phyloP scores from a whole-genome alignment of 345 rosid genomes.

The Populus davidiana region DNA sequence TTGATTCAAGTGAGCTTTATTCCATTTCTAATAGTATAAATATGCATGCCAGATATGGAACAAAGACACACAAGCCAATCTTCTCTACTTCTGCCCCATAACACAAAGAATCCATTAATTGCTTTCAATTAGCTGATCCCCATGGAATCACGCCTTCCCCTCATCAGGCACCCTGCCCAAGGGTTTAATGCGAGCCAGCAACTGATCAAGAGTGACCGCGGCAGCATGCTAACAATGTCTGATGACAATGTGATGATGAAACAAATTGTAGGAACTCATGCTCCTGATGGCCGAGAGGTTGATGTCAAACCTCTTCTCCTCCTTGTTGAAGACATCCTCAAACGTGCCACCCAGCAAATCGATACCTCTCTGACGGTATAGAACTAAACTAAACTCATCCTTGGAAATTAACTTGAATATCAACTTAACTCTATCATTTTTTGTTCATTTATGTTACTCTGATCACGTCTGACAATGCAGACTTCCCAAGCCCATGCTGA shows the following conservation, averaged over 20 bases:
- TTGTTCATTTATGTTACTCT: not conserved
- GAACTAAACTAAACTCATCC: not conserved
- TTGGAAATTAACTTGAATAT: not conserved
- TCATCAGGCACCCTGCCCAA: not conserved
- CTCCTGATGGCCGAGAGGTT: slow-evolving; percentile 65
- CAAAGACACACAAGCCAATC: slow-evolving; percentile 13
- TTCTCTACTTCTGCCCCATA: not conserved
- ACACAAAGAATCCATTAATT: not conserved
- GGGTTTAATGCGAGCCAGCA: not conserved
- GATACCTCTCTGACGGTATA: slow-evolving; percentile 28
- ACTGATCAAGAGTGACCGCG: slow-evolving; percentile 37
- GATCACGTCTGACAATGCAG: not conserved
- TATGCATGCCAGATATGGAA: slow-evolving; percentile 2
- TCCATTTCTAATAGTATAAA: slow-evolving; percentile 36
- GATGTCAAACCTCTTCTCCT: slow-evolving; percentile 60
- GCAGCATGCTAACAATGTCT: slow-evolving; percentile 47
- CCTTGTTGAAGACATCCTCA: slow-evolving; percentile 66
- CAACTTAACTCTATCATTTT: not conserved
- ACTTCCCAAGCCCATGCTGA: slow-evolving; percentile 4
- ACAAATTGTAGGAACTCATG: slow-evolving; percentile 50
- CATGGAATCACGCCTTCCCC: not conserved
- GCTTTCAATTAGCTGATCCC: not conserved
- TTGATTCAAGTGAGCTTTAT: slow-evolving; percentile 36
- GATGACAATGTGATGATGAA: slow-evolving; percentile 67
- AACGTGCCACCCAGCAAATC: slow-evolving; percentile 46